Evolutionary conservation across 2,329 filamentous ascomycete species (phyloP), one percentile per base, ranked within the genome.

Genomic region (Cercospora sesami): DNA sequence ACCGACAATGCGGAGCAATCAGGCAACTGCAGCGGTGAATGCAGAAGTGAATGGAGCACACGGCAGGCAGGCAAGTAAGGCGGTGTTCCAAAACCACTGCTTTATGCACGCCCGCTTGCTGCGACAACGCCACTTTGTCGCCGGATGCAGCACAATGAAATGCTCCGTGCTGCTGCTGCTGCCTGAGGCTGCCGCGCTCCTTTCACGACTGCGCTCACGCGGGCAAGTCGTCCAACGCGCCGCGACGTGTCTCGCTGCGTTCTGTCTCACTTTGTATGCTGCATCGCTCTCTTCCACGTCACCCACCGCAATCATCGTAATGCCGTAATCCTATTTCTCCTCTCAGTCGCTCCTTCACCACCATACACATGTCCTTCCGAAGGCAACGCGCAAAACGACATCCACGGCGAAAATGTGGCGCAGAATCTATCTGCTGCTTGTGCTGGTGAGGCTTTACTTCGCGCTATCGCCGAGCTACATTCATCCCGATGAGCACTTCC

Each of bases 401-500:
- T 33, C 31, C 51, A 33, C 60, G 42, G 39, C 66, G 73, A 36
- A 55, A 33, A 97, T 97, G 94, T 97, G 93, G 93, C 89, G 94
- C 84, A 90, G 94, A 80, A 87, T 90, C 71, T 97, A 97, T 81
- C 85, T 98, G 71, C 82, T 96, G 53, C 85, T 99, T 75, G 85
- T 96, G 76, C 84, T 95, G 73, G 88, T 97, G 76, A 91, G 95
- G 80, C 86, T 98, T 77, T 98, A 94, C 87, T 94, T 98, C 79
- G 94, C 95, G 69, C 83, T 98, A 72, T 94, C 91, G 71, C 92
- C 95, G 68, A 98, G 94, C 84, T 99, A 99, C 80, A 87, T 99
- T 58, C 95, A 99, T 80, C 95, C 95, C 5, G 95, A 99, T 83
- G 95, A 99, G 85, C 95, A 98, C 84, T 99, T 99, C 77, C 95